phyloP scores from a whole-genome alignment of 139 green algal species.

The Diplosphaera chodatii region DNA sequence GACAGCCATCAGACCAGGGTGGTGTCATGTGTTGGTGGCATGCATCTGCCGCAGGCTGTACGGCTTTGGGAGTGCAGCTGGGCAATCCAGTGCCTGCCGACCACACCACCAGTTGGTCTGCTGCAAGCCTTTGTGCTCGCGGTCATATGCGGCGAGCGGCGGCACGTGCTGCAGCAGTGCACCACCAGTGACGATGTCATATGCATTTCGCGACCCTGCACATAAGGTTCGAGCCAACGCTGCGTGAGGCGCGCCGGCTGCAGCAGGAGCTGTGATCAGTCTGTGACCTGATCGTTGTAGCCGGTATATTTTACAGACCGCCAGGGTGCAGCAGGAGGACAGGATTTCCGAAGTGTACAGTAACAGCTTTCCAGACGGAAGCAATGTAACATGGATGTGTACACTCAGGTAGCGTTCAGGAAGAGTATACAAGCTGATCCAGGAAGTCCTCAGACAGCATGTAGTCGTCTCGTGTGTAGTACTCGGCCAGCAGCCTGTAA shows the following conservation, averaged over 20 bases:
- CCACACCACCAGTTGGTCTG: neutral
- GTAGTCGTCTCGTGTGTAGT: constrained; percentile 14
- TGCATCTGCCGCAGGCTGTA: constrained; percentile 20
- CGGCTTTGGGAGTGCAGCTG: constrained; percentile 55
- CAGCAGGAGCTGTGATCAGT: neutral
- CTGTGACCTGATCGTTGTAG: no score
- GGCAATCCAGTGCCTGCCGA: constrained; percentile 23
- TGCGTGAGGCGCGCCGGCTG: neutral
- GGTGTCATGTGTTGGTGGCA: no score
- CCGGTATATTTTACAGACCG: no score
- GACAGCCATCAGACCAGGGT: no score
- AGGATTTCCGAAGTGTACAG: no score
- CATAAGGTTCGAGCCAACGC: neutral
- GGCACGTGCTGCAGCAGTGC: neutral
- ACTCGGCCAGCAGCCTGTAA: constrained; percentile 82
- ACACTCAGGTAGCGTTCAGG: no score
- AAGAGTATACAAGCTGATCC: neutral
- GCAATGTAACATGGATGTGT: no score
- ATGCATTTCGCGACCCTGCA: neutral
- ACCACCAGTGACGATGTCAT: neutral
- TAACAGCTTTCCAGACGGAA: no score
- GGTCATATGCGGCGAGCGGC: neutral
- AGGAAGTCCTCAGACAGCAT: constrained; percentile 1
- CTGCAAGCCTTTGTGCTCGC: neutral
- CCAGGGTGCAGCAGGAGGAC: no score